Evolutionary conservation across 768 basidiomycete genomes (phyloP).

Genomic region (Leucosporidium yakuticum): DNA sequence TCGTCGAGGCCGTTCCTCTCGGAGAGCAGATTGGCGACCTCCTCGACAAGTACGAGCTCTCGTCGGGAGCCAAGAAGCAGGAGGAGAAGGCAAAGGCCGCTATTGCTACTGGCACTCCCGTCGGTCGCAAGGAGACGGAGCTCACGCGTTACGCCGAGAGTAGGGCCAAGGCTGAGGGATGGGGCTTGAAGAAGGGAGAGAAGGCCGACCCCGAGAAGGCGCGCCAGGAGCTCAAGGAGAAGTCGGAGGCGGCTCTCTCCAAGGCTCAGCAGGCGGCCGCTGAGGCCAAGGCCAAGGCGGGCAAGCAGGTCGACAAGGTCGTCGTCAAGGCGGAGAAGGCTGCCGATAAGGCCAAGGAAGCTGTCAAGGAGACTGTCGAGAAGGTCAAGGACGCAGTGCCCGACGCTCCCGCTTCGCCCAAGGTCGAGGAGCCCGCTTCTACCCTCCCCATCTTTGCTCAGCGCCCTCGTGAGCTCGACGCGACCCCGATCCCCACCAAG

Average conservation of each 20-base stretch:
- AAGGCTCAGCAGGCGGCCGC: conserved; percentile 39
- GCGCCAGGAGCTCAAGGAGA: conserved; percentile 27
- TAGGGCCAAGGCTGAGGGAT: conserved; percentile 37
- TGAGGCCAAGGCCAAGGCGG: conserved; percentile 35
- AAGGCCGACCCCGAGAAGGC: conserved; percentile 27
- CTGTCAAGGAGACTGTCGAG: conserved; percentile 45
- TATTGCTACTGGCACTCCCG: conserved; percentile 24
- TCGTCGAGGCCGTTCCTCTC: conserved; percentile 71
- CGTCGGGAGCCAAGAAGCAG: conserved; percentile 6
- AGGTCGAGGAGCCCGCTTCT: conserved; percentile 14
- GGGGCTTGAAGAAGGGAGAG: conserved; percentile 33
- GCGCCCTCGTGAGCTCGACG: conserved; percentile 41
- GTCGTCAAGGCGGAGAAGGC: conserved; percentile 48
- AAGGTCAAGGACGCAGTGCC: conserved; percentile 48
- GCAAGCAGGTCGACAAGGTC: conserved; percentile 35
- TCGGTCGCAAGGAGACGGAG: conserved; percentile 32
- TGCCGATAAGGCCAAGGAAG: conserved; percentile 42
- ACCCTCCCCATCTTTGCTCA: conserved; percentile 39
- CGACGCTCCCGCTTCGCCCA: conserved; percentile 33
- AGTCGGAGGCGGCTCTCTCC: conserved; percentile 26
- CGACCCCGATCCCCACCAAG: conserved; percentile 41
- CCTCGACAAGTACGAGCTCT: conserved; percentile 64
- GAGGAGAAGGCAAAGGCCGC: conserved; percentile 3
- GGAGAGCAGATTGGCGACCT: conserved; percentile 71
- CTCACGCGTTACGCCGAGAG: conserved; percentile 41